Conservation (phyloP, 805 yeast species). For the Torulaspora quercuum region DNA sequence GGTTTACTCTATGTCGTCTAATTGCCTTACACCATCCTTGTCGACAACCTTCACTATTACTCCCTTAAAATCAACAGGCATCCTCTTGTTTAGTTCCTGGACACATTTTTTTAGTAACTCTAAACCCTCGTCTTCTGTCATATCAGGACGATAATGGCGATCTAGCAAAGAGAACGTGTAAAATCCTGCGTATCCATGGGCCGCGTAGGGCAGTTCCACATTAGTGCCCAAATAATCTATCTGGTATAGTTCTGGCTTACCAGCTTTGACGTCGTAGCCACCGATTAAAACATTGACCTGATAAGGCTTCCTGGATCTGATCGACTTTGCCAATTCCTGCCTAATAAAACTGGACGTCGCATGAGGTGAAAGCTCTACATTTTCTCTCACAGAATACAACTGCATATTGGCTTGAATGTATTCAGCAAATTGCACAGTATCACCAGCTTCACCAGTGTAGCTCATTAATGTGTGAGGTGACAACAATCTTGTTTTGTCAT, state of each 20-base stretch:
- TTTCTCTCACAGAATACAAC: conserved; percentile 81
- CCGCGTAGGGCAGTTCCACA: conserved; percentile 90
- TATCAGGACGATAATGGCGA: conserved; percentile 77
- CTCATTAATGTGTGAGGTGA: conserved; percentile 80
- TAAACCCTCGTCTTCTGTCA: conserved; percentile 75
- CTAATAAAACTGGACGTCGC: conserved; percentile 88
- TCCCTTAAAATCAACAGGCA: conserved; percentile 86
- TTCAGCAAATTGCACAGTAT: conserved; percentile 92
- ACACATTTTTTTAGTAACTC: conserved; percentile 68
- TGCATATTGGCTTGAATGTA: conserved; percentile 90
- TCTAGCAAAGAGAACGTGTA: conserved; percentile 87
- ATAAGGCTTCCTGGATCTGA: conserved; percentile 92
- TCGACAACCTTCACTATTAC: conserved; percentile 64
- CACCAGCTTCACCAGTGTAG: conserved; percentile 94
- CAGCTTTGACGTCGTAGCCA: conserved; percentile 63
- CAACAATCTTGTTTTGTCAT: conserved; percentile 73
- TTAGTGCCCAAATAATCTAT: conserved; percentile 93
- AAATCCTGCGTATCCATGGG: conserved; percentile 98
- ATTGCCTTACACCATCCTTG: conserved; percentile 52
- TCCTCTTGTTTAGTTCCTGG: conserved; percentile 71
- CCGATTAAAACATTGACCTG: conserved; percentile 90
- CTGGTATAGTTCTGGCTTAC: conserved; percentile 71
- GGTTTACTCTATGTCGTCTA: conserved; percentile 32
- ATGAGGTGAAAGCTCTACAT: conserved; percentile 72
- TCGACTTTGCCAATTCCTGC: conserved; percentile 77